A percentile compares a stretch with the other conserved stretches of the same genome.
Evolutionary conservation across 2,329 filamentous ascomycete genomes (phyloP).

Genomic region (Trichoderma arundinaceum): DNA sequence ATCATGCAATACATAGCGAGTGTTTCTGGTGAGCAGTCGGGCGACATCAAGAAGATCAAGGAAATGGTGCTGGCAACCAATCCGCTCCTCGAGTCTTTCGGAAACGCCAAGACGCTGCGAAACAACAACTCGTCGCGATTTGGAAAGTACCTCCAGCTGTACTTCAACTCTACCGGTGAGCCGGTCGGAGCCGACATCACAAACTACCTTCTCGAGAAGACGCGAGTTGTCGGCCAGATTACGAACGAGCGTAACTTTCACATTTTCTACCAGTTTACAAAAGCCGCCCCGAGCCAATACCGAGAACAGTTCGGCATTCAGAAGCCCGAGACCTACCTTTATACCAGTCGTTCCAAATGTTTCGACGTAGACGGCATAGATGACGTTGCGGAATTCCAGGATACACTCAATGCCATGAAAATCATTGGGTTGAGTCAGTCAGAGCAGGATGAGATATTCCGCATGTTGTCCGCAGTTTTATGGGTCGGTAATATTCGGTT

Average conservation of each 20-base stretch:
- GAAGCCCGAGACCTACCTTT: slow-evolving; percentile 88
- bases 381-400: slow-evolving; percentile 84
- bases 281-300: slow-evolving; percentile 87
- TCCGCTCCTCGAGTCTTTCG: slow-evolving; percentile 94
- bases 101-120: slow-evolving; percentile 94
- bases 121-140: slow-evolving; percentile 99
- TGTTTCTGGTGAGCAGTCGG: slow-evolving; percentile 83
- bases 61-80: slow-evolving; percentile 99
- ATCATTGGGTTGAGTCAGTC: slow-evolving; percentile 85
- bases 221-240: slow-evolving; percentile 93
- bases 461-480: slow-evolving; percentile 87
- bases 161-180: slow-evolving; percentile 91
- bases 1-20: slow-evolving; percentile 99
- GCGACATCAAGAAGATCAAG: slow-evolving; percentile 94
- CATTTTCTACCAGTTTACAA: slow-evolving; percentile 99
- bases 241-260: slow-evolving; percentile 96
- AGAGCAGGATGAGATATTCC: slow-evolving; percentile 96
- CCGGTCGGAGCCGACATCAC: slow-evolving; percentile 97
- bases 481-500: slow-evolving; percentile 97
- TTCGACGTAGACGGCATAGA: slow-evolving; percentile 94
- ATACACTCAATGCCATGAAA: slow-evolving; percentile 93
- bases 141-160: slow-evolving; percentile 96
- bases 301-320: slow-evolving; percentile 89
- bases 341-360: slow-evolving; percentile 93
- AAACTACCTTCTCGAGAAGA: slow-evolving; percentile 96